phyloP scores from a whole-genome alignment of 306 rosid genomes.

The Mimosa pudica region DNA sequence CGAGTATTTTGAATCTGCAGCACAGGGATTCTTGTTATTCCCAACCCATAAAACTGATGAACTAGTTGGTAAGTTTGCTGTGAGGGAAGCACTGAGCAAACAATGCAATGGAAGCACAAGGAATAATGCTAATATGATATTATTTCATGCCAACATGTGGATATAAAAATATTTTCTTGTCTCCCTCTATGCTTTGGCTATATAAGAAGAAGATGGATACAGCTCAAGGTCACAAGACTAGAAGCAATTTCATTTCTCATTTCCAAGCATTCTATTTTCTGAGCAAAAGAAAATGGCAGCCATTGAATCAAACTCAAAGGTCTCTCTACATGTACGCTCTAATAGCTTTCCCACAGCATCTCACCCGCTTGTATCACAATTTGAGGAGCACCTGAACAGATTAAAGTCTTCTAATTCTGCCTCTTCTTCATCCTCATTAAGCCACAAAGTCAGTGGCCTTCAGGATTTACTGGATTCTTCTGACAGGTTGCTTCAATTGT shows the following conservation, averaged over 20 bases:
- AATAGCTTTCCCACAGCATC: not conserved
- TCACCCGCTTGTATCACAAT: not conserved
- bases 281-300: slow-evolving; percentile 32
- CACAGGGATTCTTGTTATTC: not conserved
- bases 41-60: not conserved
- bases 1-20: not conserved
- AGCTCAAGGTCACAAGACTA: not conserved
- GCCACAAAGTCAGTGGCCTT: not conserved
- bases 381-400: not conserved
- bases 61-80: not conserved
- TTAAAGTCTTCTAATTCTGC: not conserved
- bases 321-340: not conserved
- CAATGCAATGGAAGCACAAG: not conserved
- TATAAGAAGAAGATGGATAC: slow-evolving; percentile 37
- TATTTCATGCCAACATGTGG: slow-evolving; percentile 11
- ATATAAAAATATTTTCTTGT: slow-evolving; percentile 16
- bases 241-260: not conserved
- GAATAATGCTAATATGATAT: slow-evolving; percentile 31
- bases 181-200: slow-evolving; percentile 33
- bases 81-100: not conserved
- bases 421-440: not conserved
- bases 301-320: not conserved
- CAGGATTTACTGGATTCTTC: not conserved
- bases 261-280: slow-evolving; percentile 19
- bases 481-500: not conserved